Evolutionary conservation across 495 filamentous ascomycete genomes (phyloP).

Genomic region (Penicillium steckii): DNA sequence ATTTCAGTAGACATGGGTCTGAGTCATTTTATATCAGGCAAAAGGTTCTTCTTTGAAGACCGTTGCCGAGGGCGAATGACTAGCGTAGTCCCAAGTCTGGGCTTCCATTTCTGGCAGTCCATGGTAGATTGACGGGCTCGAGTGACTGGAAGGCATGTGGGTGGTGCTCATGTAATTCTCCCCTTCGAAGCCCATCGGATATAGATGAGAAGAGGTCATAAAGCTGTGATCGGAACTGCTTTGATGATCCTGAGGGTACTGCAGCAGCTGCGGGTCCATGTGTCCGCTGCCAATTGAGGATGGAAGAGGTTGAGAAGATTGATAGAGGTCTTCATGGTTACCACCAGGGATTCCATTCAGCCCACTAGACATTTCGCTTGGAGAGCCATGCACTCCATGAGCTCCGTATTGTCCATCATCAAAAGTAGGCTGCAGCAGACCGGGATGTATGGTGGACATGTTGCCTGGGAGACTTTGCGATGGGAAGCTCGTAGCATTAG

Average conservation of each 20-base stretch:
- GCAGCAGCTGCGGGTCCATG: conserved; percentile 46
- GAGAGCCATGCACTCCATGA: conserved; percentile 20
- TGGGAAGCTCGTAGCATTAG: conserved; percentile 59
- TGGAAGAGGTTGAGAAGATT: conserved; percentile 19
- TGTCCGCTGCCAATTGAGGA: conserved; percentile 23
- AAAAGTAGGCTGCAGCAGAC: conserved; percentile 20
- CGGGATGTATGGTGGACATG: conserved; percentile 54
- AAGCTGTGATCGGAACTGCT: neutral
- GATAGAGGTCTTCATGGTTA: conserved; percentile 50
- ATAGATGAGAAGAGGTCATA: neutral
- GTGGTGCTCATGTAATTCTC: neutral
- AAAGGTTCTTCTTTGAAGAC: neutral
- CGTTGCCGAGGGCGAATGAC: too few species aligned
- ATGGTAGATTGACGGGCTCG: neutral
- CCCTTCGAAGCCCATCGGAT: neutral
- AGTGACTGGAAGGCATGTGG: neutral
- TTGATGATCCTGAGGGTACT: conserved; percentile 23
- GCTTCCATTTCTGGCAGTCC: neutral
- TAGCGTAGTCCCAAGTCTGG: too few species aligned
- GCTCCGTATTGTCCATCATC: neutral
- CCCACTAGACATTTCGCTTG: conserved; percentile 32
- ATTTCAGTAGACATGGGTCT: neutral
- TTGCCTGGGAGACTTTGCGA: conserved; percentile 47
- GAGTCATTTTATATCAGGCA: conserved; percentile 4
- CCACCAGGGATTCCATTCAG: conserved; percentile 54